phyloP scores from a whole-genome alignment of 495 filamentous ascomycete genomes.

The Sphaerosporella brunnea region DNA sequence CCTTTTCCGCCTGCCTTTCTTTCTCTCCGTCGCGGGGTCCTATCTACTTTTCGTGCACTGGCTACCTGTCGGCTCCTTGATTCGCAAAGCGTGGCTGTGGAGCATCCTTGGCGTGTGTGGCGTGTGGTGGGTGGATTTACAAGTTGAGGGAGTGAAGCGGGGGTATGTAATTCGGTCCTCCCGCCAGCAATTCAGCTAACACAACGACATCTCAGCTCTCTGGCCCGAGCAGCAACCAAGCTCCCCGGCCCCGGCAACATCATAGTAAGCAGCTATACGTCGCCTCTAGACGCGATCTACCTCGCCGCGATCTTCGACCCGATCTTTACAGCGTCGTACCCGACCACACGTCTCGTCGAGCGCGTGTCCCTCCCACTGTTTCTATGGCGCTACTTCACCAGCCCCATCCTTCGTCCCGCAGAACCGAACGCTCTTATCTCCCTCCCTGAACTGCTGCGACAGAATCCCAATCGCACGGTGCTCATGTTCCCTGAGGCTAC shows the following conservation, averaged over 20 bases:
- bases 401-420: conserved; percentile 34
- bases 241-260: conserved; percentile 55
- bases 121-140: conserved; percentile 94
- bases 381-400: conserved; percentile 52
- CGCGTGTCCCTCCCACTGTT: conserved; percentile 58
- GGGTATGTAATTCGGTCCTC: conserved; percentile 34
- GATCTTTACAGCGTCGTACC: conserved; percentile 73
- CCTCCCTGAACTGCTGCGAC: conserved; percentile 35
- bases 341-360: conserved; percentile 50
- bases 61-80: conserved; percentile 62
- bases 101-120: conserved; percentile 66
- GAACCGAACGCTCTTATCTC: conserved; percentile 31
- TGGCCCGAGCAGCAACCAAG: conserved; percentile 38
- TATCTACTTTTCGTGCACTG: conserved; percentile 74
- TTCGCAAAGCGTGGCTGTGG: conserved; percentile 75
- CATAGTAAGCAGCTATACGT: conserved; percentile 80
- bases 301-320: conserved; percentile 86
- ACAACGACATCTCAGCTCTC: conserved; percentile 29
- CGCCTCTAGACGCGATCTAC: conserved; percentile 82
- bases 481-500: conserved; percentile 84
- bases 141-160: conserved; percentile 86
- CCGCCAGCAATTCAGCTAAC: background rate
- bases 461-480: conserved; percentile 55
- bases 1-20: conserved; percentile 57
- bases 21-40: conserved; percentile 45